Conservation (phyloP, 345 rosid genomes). For the Mercurialis annua region DNA sequence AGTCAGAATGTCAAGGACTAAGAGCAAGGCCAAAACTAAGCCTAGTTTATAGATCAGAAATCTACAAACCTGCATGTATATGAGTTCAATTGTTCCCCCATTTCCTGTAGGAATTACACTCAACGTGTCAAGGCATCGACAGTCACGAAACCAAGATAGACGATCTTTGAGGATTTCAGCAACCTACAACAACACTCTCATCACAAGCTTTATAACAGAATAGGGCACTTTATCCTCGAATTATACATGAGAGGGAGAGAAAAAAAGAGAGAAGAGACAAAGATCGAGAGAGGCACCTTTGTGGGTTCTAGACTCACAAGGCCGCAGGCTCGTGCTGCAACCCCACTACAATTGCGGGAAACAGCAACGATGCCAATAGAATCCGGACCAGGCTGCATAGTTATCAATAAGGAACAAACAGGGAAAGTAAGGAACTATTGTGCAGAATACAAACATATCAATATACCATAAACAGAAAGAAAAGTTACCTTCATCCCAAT, state of each 20-base stretch:
- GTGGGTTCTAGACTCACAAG: conserved; percentile 98
- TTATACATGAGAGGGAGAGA: background rate
- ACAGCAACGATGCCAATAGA: conserved; percentile 99
- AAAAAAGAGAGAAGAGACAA: background rate
- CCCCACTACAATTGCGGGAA: conserved; percentile 94
- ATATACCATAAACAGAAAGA: background rate
- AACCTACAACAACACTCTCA: conserved; percentile 41
- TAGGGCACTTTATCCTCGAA: background rate
- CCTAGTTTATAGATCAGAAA: background rate
- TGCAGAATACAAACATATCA: background rate
- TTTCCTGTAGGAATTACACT: conserved; percentile 78
- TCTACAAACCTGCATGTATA: conserved; percentile 75
- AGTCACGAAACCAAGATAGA: conserved; percentile 90
- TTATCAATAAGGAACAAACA: conserved; percentile 3
- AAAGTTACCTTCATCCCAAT: conserved; percentile 95
- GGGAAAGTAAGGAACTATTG: background rate
- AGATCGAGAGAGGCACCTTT: conserved; percentile 44
- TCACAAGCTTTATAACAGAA: background rate
- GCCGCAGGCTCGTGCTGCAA: conserved; percentile 99
- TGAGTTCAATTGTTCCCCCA: conserved; percentile 84
- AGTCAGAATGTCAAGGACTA: background rate
- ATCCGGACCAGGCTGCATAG: conserved; percentile 98
- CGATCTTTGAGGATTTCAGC: conserved; percentile 98
- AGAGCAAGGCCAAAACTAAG: background rate
- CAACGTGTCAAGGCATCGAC: conserved; percentile 70